Conservation (phyloP, 352 stramenopile genomes). For the Plasmopara muralis region DNA sequence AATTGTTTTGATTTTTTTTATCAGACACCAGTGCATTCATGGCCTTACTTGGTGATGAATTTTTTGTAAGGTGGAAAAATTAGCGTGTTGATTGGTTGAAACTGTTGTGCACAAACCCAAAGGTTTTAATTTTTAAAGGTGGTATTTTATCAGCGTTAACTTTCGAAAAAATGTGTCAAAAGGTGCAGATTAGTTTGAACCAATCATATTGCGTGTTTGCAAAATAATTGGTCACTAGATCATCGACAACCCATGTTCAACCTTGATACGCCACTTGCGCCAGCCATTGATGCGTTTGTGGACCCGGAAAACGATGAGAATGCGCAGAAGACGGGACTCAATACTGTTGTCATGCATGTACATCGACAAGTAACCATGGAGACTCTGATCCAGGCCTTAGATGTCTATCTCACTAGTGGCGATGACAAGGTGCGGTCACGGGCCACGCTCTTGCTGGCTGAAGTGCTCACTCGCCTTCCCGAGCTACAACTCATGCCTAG, state of each 20-base stretch:
- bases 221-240: background rate
- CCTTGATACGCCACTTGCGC: conserved; percentile 74
- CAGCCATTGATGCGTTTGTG: conserved; percentile 82
- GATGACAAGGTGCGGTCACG: conserved; percentile 79
- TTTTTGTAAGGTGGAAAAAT: too few relatives aligned
- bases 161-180: background rate
- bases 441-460: conserved; percentile 76
- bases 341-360: conserved; percentile 85
- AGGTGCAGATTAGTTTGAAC: background rate
- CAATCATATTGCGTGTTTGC: background rate
- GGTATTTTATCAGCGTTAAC: background rate
- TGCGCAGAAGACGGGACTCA: conserved; percentile 79
- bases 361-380: conserved; percentile 73
- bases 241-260: conserved; percentile 43
- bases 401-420: conserved; percentile 51
- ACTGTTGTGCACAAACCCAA: too few relatives aligned
- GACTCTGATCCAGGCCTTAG: conserved; percentile 74
- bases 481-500: conserved; percentile 68
- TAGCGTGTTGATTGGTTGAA: too few relatives aligned
- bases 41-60: too few relatives aligned
- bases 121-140: too few relatives aligned
- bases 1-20: too few relatives aligned
- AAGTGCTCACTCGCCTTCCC: conserved; percentile 84
- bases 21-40: too few relatives aligned
- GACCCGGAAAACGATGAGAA: conserved; percentile 79